Evolutionary conservation across 2,329 filamentous ascomycete species (phyloP), one percentile per base, ranked within the genome.

Genomic region (Alternaria panax): DNA sequence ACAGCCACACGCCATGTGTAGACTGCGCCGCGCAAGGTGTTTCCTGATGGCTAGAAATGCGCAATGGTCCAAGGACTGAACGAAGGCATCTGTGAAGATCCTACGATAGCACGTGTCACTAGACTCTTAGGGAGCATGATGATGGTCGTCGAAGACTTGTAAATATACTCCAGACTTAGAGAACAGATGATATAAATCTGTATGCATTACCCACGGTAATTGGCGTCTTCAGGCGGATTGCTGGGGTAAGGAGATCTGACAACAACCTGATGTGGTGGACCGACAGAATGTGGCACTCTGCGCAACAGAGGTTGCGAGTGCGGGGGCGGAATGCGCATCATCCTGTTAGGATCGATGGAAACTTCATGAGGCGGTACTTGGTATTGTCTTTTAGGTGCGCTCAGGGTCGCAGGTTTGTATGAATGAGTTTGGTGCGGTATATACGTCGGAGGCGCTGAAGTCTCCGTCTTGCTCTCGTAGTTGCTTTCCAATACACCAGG

Each of bases 131-230:
- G 12, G n/a, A 30, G 9, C 14, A 9, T 2, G 16, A 1, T 2
- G n/a, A 1, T 46, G 1, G 4, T 18, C n/a, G n/a, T 27, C 16
- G 0, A 1, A 20, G n/a, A 30, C 1, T 20, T n/a, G 9, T 46
- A 12, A 1, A 12, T 30, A 12, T 12, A 16, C 12, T 5, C 16
- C n/a, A 20, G 11, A 2, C 20, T 11, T 20, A 3, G 24, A 46
- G 9, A 18, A 14, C 0, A 20, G 5, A 14, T 20, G 6, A 1
- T 11, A 18, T 2, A 0, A 14, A 14, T 27, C 42, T 4, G 2
- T 20, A 1, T 14, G 4, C 25, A 7, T 27, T 46, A 46, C n/a
- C 43, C 6, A 14, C 43, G 43, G 7, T 30, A 46, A 46, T 30
- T 14, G 25, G 0, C 7, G 0, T 46, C 43, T 12, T 27, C 27